A percentile compares a stretch with the other conserved stretches of the same genome.
Conservation (phyloP, 176 grass and related monocot species). For the Tuctoria greenei region DNA sequence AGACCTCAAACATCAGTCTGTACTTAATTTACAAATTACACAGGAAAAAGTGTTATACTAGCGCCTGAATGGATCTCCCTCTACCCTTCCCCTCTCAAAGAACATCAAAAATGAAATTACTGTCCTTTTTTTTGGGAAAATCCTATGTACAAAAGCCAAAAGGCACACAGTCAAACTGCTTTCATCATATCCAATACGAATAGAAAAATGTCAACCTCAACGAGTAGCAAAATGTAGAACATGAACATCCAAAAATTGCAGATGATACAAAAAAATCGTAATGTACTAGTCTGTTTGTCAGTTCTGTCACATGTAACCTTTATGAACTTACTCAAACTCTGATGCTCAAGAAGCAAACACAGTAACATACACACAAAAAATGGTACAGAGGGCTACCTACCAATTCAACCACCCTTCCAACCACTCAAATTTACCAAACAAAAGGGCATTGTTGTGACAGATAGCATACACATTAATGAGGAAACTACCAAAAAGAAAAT, state of each 20-base stretch:
- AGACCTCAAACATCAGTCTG: not conserved
- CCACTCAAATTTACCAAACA: not conserved
- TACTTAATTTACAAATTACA: not conserved
- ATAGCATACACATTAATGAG: not conserved
- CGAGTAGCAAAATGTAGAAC: not conserved
- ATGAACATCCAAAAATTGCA: not conserved
- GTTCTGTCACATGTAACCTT: not conserved
- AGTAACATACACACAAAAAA: not conserved
- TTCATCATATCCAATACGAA: not conserved
- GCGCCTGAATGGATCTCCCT: not conserved
- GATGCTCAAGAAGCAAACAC: not conserved
- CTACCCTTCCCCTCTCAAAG: not conserved
- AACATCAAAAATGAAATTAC: no score
- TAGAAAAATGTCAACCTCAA: not conserved
- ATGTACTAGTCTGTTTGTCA: not conserved
- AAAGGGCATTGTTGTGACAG: not conserved
- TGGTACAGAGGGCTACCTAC: not conserved
- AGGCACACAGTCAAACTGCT: not conserved
- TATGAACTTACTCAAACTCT: not conserved
- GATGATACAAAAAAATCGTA: not conserved
- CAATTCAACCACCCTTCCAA: not conserved
- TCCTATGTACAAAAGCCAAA: not conserved
- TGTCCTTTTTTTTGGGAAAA: no score
- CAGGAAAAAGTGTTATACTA: no score
- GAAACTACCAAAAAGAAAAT: conserved; percentile 19